Conservation (phyloP, 176 grass and related monocot genomes). For the Microstegium vimineum region DNA sequence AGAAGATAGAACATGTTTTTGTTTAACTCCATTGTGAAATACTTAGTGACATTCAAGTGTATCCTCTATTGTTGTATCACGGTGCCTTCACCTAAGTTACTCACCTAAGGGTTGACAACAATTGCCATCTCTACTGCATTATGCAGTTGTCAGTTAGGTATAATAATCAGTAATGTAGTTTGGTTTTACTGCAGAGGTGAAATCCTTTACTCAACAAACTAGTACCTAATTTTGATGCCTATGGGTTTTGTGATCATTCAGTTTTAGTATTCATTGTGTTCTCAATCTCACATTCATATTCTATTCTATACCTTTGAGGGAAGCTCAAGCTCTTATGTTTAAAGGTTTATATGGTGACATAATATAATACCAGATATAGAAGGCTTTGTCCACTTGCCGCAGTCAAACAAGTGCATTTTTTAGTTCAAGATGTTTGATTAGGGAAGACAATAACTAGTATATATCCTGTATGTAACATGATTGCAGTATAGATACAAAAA, state of each 20-base stretch:
- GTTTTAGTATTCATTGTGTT: background rate
- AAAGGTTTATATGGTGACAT: background rate
- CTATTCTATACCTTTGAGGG: background rate
- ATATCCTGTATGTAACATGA: background rate
- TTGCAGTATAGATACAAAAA: background rate
- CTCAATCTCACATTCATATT: background rate
- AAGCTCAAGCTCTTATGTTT: background rate
- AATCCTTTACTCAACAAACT: background rate
- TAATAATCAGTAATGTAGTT: background rate
- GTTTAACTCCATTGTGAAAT: background rate
- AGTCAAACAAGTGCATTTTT: background rate
- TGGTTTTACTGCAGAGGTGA: background rate
- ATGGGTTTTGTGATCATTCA: background rate
- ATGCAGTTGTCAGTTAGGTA: background rate
- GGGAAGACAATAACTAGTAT: background rate
- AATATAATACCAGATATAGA: background rate
- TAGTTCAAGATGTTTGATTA: background rate
- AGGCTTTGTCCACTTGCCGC: background rate
- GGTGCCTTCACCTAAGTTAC: constrained; percentile 5
- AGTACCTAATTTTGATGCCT: background rate
- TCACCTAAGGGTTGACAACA: background rate
- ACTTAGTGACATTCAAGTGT: background rate
- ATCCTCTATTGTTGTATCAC: constrained; percentile 20
- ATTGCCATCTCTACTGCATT: background rate
- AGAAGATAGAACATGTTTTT: constrained; percentile 18